Evolutionary conservation across 208 protist species (phyloP).

Genomic region (Crithidia thermophila): DNA sequence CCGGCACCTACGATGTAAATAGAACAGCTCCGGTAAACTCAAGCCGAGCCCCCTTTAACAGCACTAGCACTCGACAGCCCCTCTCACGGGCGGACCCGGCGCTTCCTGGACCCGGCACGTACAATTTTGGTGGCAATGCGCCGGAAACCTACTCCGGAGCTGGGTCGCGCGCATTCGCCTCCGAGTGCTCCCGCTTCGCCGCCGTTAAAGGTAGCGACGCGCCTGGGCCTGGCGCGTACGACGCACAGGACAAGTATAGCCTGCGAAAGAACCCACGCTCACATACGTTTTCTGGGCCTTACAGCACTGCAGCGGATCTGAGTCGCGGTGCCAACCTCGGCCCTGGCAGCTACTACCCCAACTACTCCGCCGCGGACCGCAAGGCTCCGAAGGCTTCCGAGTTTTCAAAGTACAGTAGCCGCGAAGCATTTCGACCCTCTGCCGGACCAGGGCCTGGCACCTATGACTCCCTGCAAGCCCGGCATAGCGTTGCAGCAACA

Average conservation of each 20-base stretch:
- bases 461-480: slow-evolving; percentile 47
- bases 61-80: slow-evolving; percentile 50
- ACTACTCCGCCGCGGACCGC: slow-evolving; percentile 42
- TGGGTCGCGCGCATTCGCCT: slow-evolving; percentile 67
- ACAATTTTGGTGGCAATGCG: slow-evolving; percentile 27
- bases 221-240: slow-evolving; percentile 77
- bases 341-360: slow-evolving; percentile 65
- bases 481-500: slow-evolving; percentile 31
- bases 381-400: slow-evolving; percentile 44
- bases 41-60: slow-evolving; percentile 76
- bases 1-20: slow-evolving; percentile 73
- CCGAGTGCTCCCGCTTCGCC: slow-evolving; percentile 58
- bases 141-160: slow-evolving; percentile 26
- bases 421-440: slow-evolving; percentile 25
- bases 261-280: slow-evolving; percentile 33
- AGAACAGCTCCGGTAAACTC: slow-evolving; percentile 27
- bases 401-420: slow-evolving; percentile 68
- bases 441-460: slow-evolving; percentile 71
- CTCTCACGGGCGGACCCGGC: slow-evolving; percentile 26
- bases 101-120: slow-evolving; percentile 69
- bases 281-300: slow-evolving; percentile 36
- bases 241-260: slow-evolving; percentile 30
- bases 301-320: neutral
- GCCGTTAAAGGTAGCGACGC: slow-evolving; percentile 21
- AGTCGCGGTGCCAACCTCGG: slow-evolving; percentile 10